Evolutionary conservation across 176 grass and related monocot genomes (phyloP).

Genomic region (Stipa capillata): DNA sequence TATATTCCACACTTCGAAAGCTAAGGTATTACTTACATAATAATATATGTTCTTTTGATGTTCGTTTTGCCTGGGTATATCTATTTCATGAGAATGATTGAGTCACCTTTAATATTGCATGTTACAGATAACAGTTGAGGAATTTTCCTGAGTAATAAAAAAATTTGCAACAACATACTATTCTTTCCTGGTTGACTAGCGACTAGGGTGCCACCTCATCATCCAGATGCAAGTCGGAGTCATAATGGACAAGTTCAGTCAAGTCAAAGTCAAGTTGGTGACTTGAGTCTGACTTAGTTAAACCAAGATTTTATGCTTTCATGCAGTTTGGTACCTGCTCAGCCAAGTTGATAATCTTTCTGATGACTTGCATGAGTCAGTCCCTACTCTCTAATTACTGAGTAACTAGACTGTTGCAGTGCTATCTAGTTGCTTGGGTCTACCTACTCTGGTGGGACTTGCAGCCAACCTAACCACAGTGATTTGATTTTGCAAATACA

Average conservation of each 20-base stretch:
- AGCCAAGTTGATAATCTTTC: not conserved
- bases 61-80: not conserved
- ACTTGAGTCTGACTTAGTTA: not conserved
- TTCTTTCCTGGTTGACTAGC: not conserved
- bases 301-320: not conserved
- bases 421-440: not conserved
- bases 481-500: not conserved
- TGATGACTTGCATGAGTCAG: not conserved
- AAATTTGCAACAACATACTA: constrained; percentile 8
- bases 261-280: not conserved
- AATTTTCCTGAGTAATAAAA: not conserved
- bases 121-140: not conserved
- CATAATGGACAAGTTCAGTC: not conserved
- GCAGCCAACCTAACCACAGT: not conserved
- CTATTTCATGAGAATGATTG: not conserved
- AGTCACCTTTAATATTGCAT: constrained; percentile 15
- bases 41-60: not conserved
- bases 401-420: not conserved
- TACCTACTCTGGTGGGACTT: not conserved
- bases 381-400: not conserved
- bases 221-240: constrained; percentile 2
- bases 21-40: constrained; percentile 55
- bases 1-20: constrained; percentile 65
- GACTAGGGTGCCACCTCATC: not conserved
- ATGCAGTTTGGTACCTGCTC: not conserved